These are phyloP conservation scores for Phaseolus lunatus DNA, from an alignment of 306 rosid species.

Conservation along the genomic window DNA sequence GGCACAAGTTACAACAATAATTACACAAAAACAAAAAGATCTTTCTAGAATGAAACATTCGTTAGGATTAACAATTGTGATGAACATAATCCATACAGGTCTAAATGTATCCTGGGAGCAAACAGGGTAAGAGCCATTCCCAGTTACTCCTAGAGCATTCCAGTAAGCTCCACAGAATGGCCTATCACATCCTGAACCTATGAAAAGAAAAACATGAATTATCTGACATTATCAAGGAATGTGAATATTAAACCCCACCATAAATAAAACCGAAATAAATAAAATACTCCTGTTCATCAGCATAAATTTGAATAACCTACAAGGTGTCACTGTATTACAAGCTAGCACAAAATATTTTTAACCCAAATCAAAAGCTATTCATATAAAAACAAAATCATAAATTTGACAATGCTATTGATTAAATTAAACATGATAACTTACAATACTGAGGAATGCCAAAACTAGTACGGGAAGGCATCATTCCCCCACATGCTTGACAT, in stretches of 20 bases:
- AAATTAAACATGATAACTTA: slow-evolving; percentile 51
- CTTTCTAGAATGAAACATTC: slow-evolving; percentile 13
- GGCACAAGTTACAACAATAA: neutral
- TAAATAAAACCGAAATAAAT: slow-evolving; percentile 38
- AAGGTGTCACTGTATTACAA: slow-evolving; percentile 13
- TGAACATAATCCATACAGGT: slow-evolving; percentile 59
- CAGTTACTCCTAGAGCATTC: slow-evolving; percentile 62
- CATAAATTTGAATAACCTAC: slow-evolving; percentile 11
- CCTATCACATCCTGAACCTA: slow-evolving; percentile 90
- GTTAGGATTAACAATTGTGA: slow-evolving; percentile 10
- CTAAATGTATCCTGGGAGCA: slow-evolving; percentile 72
- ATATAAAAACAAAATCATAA: slow-evolving; percentile 18
- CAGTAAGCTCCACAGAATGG: slow-evolving; percentile 92
- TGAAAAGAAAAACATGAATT: slow-evolving; percentile 34
- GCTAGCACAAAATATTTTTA: slow-evolving; percentile 27
- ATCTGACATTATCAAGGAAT: slow-evolving; percentile 15
- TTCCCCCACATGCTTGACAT: slow-evolving; percentile 94
- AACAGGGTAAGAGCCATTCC: slow-evolving; percentile 55
- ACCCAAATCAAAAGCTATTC: slow-evolving; percentile 14
- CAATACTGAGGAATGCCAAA: slow-evolving; percentile 76
- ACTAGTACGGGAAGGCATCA: slow-evolving; percentile 86
- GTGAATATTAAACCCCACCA: slow-evolving; percentile 20
- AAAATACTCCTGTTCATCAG: slow-evolving; percentile 6
- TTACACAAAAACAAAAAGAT: slow-evolving; percentile 26
- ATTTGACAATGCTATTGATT: slow-evolving; percentile 18